Evolutionary conservation across 192 early-diverging fungal genomes (phyloP), one percentile per base, ranked within the genome.

Genomic region (Haplosporangium gracile): DNA sequence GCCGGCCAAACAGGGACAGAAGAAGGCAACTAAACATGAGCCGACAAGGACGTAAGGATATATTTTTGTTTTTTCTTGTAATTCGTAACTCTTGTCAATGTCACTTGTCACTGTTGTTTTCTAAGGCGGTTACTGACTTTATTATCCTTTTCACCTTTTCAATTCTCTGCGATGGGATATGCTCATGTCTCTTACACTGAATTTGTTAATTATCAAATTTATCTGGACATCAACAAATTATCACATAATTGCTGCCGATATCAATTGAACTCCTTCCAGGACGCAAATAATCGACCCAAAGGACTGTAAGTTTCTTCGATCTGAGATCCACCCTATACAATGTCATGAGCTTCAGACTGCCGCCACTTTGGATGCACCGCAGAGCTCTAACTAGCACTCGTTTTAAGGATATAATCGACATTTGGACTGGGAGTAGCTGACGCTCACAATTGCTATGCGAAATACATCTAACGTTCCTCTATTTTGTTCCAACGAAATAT

Each of bases 11-110:
- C 72, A 79, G 32, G 84, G 74, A 13, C 79, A 72, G 60, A 81
- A 78, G 72, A 81, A 81, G 68, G 84, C 79, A 18, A 85, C 70
- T 22, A 80, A 74, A 36, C 69, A 86, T 26, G 84, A 86, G 20
- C 70, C 69, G 29, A 49, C 53, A 40, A 80, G 84, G 72, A 78
- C 79, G 84, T 86, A 86, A 77, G 84, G 60, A 65, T 32, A 15
- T 65, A 6, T n/a, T 16, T 4, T 15, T 26, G 0, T 9, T 26
- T 32, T 26, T 29, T 32, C 60, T 29, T 3, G 22, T 7, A 2
- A 32, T 20, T 34, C 49, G 8, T 45, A 39, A 4, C 11, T 45
- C 2, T 32, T 26, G n/a, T 70, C 76, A 32, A 22, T 29, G 34
- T 76, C 9, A n/a, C 39, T 26, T 57, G 53, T 29, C 39, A 5